phyloP scores from a whole-genome alignment of 129 eudicot genomes.

The Centaurea solstitialis region DNA sequence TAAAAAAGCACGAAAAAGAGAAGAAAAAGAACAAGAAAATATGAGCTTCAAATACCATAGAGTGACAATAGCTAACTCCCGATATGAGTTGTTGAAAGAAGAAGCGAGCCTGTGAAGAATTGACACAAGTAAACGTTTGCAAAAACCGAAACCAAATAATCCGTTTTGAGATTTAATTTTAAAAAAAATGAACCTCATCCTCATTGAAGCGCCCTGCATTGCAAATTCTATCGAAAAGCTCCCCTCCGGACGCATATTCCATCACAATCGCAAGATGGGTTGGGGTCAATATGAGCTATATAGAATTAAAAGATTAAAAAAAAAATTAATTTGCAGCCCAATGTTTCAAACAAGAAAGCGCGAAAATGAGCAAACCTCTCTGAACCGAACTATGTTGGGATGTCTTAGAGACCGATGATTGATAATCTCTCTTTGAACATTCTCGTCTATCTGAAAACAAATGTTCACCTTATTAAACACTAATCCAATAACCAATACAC shows the following conservation, averaged over 20 bases:
- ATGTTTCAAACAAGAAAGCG: neutral
- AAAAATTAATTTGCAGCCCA: neutral
- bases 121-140: conserved; percentile 14
- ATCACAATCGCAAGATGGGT: conserved; percentile 68
- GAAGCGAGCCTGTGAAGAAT: conserved; percentile 48
- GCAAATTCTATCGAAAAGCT: conserved; percentile 61
- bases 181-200: conserved; percentile 45
- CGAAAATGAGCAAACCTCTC: conserved; percentile 43
- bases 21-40: neutral
- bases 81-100: conserved; percentile 77
- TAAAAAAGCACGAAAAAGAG: neutral
- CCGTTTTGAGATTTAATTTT: neutral
- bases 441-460: conserved; percentile 64
- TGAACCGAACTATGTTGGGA: conserved; percentile 65
- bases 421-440: conserved; percentile 70
- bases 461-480: conserved; percentile 4
- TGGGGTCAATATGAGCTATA: conserved; percentile 60
- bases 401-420: conserved; percentile 68
- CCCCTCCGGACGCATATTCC: conserved; percentile 80
- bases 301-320: conserved; percentile 1
- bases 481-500: neutral
- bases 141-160: neutral
- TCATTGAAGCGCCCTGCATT: conserved; percentile 62
- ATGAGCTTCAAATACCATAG: conserved; percentile 43
- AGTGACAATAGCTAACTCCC: conserved; percentile 78